Evolutionary conservation across 148 eudicot genomes (phyloP).

Genomic region (Vaccinium macrocarpon): DNA sequence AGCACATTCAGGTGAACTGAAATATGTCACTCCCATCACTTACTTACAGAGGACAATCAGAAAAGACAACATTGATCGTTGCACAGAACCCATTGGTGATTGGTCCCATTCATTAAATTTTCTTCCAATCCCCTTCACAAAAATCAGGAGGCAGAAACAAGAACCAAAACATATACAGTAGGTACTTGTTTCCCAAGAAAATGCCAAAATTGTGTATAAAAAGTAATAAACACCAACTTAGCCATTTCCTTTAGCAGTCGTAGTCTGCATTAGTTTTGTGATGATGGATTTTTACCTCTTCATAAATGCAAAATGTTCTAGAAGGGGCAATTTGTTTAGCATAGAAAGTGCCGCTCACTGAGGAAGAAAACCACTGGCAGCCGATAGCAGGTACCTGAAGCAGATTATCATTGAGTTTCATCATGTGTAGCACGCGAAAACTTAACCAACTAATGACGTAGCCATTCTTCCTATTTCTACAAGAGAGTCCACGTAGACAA

Average conservation of each 20-base stretch:
- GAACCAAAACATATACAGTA: not conserved
- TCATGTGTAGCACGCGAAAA: not conserved
- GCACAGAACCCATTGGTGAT: not conserved
- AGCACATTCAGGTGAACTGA: not conserved
- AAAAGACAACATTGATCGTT: not conserved
- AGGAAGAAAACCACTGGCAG: conserved; percentile 78
- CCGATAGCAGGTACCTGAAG: conserved; percentile 68
- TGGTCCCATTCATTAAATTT: not conserved
- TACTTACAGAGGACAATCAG: not conserved
- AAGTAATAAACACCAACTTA: not conserved
- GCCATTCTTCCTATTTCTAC: not conserved
- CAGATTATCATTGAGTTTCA: not conserved
- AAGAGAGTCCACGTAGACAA: not conserved
- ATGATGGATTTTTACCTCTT: conserved; percentile 45
- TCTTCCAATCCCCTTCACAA: not conserved
- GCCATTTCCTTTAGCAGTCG: not conserved
- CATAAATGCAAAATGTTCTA: conserved; percentile 90
- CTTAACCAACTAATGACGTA: not conserved
- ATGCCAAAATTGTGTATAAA: not conserved
- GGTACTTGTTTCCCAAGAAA: too few relatives aligned
- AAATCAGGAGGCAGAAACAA: conserved; percentile 3
- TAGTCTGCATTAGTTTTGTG: not conserved
- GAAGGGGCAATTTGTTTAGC: conserved; percentile 69
- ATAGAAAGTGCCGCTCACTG: conserved; percentile 44
- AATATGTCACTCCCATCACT: not conserved